Base-by-base conservation (phyloP, 2,329 filamentous ascomycete genomes). In the Catunica adiposa region DNA sequence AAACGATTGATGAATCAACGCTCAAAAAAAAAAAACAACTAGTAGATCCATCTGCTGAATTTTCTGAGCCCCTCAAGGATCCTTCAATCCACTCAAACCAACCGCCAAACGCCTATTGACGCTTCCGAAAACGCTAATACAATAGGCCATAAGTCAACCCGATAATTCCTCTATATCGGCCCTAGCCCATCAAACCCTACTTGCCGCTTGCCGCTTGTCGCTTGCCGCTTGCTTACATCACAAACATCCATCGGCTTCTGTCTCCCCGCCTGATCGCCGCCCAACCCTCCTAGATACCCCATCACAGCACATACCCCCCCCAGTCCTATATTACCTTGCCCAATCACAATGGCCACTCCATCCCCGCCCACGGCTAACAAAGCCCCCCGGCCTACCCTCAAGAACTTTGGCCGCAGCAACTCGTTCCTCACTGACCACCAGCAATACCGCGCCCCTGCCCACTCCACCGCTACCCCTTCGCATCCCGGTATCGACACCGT, bases 401-500 rank as follows among this genome's bases (percentile, higher is more conserved):
- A 69, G 51, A 66, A 68, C 54, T 77, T 75, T 74, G 74, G 79
- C 63, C 57, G 57, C 38, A 80, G 75, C 69, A 77, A 74, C 65
- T 82, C 78, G 14, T 82, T 78, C 63, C 69, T 82, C 56, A 73
- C 73, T 64, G 79, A 82, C 61, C 76, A 82, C 62, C 78, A 82
- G 65, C 77, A 82, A 63, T 80, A 79, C 61, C 76, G 79, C 51
- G 75, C 77, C 29, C 76, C 77, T 9, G 68, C 69, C 58, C 71
- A 71, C 59, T 70, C 74, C 50, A 68, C 69, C 58, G 71, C 72
- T 58, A 71, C 15, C n/a, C 74, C 50, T 78, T 80, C 29, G 70
- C 73, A 76, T 64, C 78, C 79, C 60, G 79, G 78, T 59, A 83
- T 83, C 62, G 80, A 83, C 63, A 79, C 78, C 48, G 78, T 83